phyloP scores from a whole-genome alignment of 2,329 filamentous ascomycete genomes.

The Sporothrix luriei region DNA sequence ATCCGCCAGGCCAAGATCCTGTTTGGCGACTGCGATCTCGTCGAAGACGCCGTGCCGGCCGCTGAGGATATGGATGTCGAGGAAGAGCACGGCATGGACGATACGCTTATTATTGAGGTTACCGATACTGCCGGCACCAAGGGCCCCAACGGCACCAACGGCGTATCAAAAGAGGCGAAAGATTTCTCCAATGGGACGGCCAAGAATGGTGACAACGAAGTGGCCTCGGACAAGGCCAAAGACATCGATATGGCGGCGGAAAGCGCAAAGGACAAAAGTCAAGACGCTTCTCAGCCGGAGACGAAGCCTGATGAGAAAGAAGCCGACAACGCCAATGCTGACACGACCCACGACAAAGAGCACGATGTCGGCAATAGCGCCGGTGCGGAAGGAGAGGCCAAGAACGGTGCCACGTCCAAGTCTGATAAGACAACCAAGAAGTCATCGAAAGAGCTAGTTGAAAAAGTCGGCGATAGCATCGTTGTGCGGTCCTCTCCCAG shows the following conservation, averaged over 20 bases:
- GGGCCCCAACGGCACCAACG: neutral
- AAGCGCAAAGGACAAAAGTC: neutral
- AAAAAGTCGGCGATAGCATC: slow-evolving; percentile 19
- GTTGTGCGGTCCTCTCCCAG: neutral
- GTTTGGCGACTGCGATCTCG: slow-evolving; percentile 43
- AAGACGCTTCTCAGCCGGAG: neutral
- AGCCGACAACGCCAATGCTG: neutral
- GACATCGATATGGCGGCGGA: neutral
- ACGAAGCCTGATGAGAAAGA: neutral
- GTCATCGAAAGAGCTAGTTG: neutral
- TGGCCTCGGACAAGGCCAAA: neutral
- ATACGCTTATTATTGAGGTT: neutral
- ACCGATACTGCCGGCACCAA: too few species aligned
- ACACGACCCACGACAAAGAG: neutral
- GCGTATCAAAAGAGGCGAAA: neutral
- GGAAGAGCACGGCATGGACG: slow-evolving; percentile 6
- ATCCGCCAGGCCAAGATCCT: slow-evolving; percentile 67
- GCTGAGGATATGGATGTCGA: slow-evolving; percentile 7
- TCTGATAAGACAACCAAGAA: neutral
- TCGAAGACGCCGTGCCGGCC: slow-evolving; percentile 5
- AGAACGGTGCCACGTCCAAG: neutral
- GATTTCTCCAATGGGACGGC: neutral
- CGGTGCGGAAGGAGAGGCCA: neutral
- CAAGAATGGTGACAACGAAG: neutral
- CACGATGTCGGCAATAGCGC: neutral